Evolutionary conservation across 345 rosid species (phyloP).

Genomic region (Citrus glauca): DNA sequence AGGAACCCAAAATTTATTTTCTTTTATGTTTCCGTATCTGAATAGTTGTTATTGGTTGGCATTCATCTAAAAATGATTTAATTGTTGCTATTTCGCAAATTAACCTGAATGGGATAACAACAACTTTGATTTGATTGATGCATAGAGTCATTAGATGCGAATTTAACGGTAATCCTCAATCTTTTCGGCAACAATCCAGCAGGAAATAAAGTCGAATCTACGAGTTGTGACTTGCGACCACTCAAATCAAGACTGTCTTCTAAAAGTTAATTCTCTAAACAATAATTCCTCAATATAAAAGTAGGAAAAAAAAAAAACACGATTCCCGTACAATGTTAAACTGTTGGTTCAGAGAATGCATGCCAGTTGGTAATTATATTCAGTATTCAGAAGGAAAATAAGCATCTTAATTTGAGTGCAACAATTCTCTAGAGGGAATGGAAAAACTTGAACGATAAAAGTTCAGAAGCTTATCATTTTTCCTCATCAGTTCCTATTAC

Average conservation of each 20-base stretch:
- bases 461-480: conserved; percentile 2
- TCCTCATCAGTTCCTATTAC: not conserved
- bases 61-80: not conserved
- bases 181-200: not conserved
- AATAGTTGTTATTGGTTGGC: not conserved
- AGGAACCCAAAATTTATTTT: not conserved
- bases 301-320: not conserved
- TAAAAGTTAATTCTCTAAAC: not conserved
- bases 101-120: too few relatives aligned
- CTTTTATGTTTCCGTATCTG: not conserved
- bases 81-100: not conserved
- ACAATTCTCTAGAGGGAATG: not conserved
- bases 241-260: not conserved
- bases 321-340: not conserved
- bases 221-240: not conserved
- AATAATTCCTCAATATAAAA: not conserved
- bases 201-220: conserved; percentile 6
- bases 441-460: not conserved
- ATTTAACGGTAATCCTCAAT: not conserved
- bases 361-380: conserved; percentile 1
- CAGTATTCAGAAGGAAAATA: not conserved
- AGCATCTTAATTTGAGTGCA: not conserved
- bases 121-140: not conserved
- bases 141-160: not conserved
- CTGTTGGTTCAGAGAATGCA: not conserved